Evolutionary conservation across 2,329 filamentous ascomycete species (phyloP).

Genomic region (Fusarium heterosporum): DNA sequence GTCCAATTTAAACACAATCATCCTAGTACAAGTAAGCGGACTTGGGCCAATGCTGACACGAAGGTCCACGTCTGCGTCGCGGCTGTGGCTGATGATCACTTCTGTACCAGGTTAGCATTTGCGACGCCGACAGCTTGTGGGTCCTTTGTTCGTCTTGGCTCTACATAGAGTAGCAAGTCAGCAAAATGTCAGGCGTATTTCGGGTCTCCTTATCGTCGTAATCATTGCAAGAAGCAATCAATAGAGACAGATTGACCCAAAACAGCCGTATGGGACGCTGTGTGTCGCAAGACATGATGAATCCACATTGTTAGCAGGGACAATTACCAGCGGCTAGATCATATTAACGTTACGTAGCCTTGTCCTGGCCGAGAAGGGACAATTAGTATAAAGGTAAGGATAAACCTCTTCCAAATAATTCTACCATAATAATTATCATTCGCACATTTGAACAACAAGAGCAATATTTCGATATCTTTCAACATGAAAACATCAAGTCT

Average conservation of each 20-base stretch:
- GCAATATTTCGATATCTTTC: too few species aligned
- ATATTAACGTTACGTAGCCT: too few species aligned
- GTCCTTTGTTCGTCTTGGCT: background rate
- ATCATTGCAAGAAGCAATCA: too few species aligned
- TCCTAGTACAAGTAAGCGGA: too few species aligned
- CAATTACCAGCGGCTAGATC: too few species aligned
- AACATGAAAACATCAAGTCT: slow-evolving; percentile 5
- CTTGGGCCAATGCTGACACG: background rate
- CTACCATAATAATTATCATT: background rate
- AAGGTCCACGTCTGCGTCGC: background rate
- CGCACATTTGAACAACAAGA: fast-evolving
- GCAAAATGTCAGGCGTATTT: background rate
- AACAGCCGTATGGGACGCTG: too few species aligned
- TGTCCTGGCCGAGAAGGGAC: fast-evolving
- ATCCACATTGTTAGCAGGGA: too few species aligned
- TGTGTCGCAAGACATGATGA: too few species aligned
- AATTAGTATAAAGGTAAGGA: background rate
- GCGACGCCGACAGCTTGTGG: slow-evolving; percentile 2
- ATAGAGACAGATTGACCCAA: too few species aligned
- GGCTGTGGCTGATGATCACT: slow-evolving; percentile 20
- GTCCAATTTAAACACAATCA: too few species aligned
- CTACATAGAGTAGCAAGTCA: background rate
- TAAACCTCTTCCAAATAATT: fast-evolving
- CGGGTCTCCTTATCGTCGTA: too few species aligned
- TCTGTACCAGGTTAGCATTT: slow-evolving; percentile 10